These are phyloP conservation scores for Beauveria caledonica DNA, from an alignment of 2,329 filamentous ascomycete genomes.

Conservation along the genomic window DNA sequence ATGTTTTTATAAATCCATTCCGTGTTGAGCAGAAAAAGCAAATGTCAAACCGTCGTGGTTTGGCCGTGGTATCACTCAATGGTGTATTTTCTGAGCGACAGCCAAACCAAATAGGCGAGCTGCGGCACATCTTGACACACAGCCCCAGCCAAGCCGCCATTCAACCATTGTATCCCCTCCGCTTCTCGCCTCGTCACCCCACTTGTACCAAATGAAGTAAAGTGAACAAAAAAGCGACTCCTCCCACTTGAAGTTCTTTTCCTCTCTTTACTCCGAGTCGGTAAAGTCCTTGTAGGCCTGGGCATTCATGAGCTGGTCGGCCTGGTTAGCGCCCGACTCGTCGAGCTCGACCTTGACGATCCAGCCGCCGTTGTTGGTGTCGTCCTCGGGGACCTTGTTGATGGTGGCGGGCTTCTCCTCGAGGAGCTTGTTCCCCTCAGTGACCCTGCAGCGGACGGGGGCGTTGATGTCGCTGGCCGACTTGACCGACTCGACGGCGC, in stretches of 20 bases:
- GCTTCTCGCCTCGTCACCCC: neutral
- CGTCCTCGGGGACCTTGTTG: slow-evolving; percentile 82
- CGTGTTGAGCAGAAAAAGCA: slow-evolving; percentile 11
- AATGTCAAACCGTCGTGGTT: neutral
- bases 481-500: slow-evolving; percentile 97
- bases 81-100: neutral
- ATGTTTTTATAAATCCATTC: slow-evolving; percentile 10
- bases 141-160: neutral
- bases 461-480: slow-evolving; percentile 95
- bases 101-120: neutral
- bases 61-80: neutral
- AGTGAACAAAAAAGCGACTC: neutral
- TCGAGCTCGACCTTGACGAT: slow-evolving; percentile 78
- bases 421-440: slow-evolving; percentile 63
- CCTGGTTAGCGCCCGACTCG: slow-evolving; percentile 55
- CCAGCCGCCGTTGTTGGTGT: slow-evolving; percentile 72
- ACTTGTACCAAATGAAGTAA: neutral
- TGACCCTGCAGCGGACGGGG: slow-evolving; percentile 70
- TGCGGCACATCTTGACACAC: neutral
- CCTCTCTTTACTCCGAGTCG: slow-evolving; percentile 23
- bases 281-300: slow-evolving; percentile 73
- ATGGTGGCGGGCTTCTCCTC: slow-evolving; percentile 81
- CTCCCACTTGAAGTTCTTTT: neutral
- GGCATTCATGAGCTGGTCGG: slow-evolving; percentile 68
- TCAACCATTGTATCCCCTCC: neutral